These are phyloP conservation scores for Aurinia saxatilis DNA, from an alignment of 345 rosid species.

Conservation along the genomic window DNA sequence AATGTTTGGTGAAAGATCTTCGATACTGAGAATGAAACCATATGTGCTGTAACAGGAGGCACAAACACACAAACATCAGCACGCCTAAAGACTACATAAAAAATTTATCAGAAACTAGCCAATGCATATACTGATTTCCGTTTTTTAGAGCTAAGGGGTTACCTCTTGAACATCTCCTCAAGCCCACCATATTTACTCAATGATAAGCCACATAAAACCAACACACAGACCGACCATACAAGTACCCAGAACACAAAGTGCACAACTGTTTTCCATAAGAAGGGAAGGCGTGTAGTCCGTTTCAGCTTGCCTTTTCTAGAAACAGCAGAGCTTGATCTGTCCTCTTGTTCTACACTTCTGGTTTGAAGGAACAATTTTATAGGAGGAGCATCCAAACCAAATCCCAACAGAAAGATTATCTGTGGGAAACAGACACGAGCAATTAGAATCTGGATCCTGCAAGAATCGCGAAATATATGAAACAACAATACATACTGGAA, in stretches of 20 bases:
- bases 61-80: conserved; percentile 5
- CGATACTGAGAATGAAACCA: conserved; percentile 87
- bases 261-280: conserved; percentile 51
- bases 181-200: conserved; percentile 62
- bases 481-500: conserved; percentile 53
- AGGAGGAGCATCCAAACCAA: conserved; percentile 86
- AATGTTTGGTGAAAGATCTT: conserved; percentile 91
- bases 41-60: conserved; percentile 56
- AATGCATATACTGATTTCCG: background rate
- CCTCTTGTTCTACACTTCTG: conserved; percentile 23
- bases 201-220: conserved; percentile 58
- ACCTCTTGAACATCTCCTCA: conserved; percentile 85
- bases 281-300: conserved; percentile 29
- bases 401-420: conserved; percentile 66
- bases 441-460: background rate
- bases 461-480: background rate
- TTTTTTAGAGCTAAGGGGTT: conserved; percentile 13
- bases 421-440: conserved; percentile 30
- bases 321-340: conserved; percentile 24
- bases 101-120: background rate
- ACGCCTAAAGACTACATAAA: background rate
- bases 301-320: conserved; percentile 19
- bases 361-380: conserved; percentile 50
- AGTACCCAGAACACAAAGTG: conserved; percentile 65
- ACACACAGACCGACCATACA: conserved; percentile 59